phyloP scores from a whole-genome alignment of 306 rosid genomes.

The Malus orientalis region DNA sequence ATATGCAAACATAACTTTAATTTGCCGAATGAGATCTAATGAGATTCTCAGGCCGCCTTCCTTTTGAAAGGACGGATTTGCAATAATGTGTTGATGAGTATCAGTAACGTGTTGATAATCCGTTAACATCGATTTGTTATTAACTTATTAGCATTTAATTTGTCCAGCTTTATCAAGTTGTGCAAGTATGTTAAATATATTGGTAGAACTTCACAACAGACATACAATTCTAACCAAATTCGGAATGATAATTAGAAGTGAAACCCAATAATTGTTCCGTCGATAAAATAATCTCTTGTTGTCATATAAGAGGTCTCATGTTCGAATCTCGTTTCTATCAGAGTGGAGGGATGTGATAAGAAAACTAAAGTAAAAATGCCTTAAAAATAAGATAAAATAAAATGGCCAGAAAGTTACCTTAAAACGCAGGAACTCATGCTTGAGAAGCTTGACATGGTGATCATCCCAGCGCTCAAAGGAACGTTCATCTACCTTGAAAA shows the following conservation, averaged over 20 bases:
- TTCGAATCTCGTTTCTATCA: background rate
- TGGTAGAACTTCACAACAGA: background rate
- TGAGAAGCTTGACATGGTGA: slow-evolving; percentile 44
- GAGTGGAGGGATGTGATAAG: background rate
- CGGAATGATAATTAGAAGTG: too few species aligned
- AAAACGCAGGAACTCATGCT: slow-evolving; percentile 81
- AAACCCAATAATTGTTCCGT: background rate
- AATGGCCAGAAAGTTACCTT: slow-evolving; percentile 31
- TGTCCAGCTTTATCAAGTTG: background rate
- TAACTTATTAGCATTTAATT: too few species aligned
- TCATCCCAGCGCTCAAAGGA: slow-evolving; percentile 69
- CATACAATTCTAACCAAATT: too few species aligned
- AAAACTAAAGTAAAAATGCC: background rate
- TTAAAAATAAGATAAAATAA: background rate
- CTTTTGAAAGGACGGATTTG: too few species aligned
- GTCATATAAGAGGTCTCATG: too few species aligned
- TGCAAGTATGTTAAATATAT: background rate
- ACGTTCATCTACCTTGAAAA: slow-evolving; percentile 68
- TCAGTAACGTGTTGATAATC: too few species aligned
- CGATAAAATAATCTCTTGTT: too few species aligned
- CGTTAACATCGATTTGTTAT: too few species aligned
- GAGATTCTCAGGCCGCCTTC: too few species aligned
- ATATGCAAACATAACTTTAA: background rate
- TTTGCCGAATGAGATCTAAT: background rate
- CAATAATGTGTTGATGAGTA: too few species aligned